Conservation (phyloP, 768 basidiomycete genomes). For the Phylloporus arenicola region DNA sequence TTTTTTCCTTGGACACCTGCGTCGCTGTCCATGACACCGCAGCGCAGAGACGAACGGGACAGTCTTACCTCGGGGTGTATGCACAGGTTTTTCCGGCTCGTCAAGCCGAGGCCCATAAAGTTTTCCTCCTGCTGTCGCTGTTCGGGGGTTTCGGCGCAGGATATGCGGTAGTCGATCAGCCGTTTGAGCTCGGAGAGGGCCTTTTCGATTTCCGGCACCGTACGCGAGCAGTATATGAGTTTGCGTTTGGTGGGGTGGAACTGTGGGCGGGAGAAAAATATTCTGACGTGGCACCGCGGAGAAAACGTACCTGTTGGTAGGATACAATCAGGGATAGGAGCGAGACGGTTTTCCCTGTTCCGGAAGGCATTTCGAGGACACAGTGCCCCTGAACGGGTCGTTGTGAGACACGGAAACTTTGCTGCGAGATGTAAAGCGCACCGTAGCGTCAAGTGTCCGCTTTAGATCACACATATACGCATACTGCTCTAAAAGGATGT, state of each 20-base stretch:
- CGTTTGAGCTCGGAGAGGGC: conserved; percentile 92
- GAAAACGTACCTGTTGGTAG: conserved; percentile 76
- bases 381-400: conserved; percentile 76
- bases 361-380: conserved; percentile 99
- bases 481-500: conserved; percentile 76
- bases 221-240: conserved; percentile 97
- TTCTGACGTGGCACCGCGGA: not conserved
- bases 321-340: conserved; percentile 93
- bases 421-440: conserved; percentile 30
- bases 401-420: not conserved
- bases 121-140: conserved; percentile 70
- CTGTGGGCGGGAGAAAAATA: conserved; percentile 36
- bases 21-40: not conserved
- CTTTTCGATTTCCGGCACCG: conserved; percentile 99
- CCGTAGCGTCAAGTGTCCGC: conserved; percentile 90
- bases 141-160: conserved; percentile 66
- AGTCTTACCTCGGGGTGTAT: conserved; percentile 81
- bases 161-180: conserved; percentile 82
- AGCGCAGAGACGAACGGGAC: not conserved
- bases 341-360: conserved; percentile 98
- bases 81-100: conserved; percentile 94
- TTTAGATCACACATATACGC: conserved; percentile 99
- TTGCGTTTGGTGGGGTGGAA: conserved; percentile 91
- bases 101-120: conserved; percentile 88
- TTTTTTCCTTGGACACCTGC: conserved; percentile 96